Conservation (phyloP, 805 yeast genomes). For the Saccharomycopsis babjevae region DNA sequence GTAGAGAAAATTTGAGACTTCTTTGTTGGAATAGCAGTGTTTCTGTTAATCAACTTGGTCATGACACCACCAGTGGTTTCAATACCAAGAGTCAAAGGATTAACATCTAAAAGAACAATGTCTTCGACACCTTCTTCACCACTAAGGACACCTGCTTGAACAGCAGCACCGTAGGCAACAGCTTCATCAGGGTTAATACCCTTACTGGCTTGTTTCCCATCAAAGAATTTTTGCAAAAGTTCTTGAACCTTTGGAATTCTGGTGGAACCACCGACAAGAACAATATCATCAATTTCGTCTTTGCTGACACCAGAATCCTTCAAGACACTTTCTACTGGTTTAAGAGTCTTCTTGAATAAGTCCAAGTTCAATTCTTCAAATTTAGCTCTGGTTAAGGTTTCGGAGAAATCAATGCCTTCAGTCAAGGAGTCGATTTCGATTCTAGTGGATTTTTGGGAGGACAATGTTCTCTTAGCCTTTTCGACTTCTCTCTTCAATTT, state of each 20-base stretch:
- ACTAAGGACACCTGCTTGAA: constrained; percentile 94
- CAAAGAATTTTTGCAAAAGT: constrained; percentile 79
- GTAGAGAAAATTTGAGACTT: constrained; percentile 93
- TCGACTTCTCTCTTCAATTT: constrained; percentile 32
- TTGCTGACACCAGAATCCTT: constrained; percentile 86
- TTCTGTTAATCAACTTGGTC: constrained; percentile 92
- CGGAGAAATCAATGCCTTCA: constrained; percentile 93
- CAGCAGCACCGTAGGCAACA: constrained; percentile 99
- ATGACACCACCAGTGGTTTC: constrained; percentile 97
- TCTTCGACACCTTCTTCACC: constrained; percentile 94
- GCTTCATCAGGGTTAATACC: constrained; percentile 99
- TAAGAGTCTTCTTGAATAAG: constrained; percentile 85
- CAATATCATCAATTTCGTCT: constrained; percentile 87
- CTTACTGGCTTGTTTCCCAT: constrained; percentile 93
- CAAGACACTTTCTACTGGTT: constrained; percentile 92
- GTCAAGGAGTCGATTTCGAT: constrained; percentile 91
- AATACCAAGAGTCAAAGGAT: constrained; percentile 90
- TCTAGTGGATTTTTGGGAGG: constrained; percentile 91
- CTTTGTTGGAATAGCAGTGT: constrained; percentile 91
- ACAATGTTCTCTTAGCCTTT: constrained; percentile 94
- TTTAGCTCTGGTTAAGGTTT: constrained; percentile 93
- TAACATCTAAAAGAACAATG: constrained; percentile 82
- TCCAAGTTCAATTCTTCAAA: constrained; percentile 94
- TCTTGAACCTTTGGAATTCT: constrained; percentile 98
- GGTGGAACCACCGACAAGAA: constrained; percentile 97